A percentile compares a stretch with the other conserved stretches of the same genome.
Conservation (phyloP, 805 yeast genomes). For the Nakazawaea peltata region DNA sequence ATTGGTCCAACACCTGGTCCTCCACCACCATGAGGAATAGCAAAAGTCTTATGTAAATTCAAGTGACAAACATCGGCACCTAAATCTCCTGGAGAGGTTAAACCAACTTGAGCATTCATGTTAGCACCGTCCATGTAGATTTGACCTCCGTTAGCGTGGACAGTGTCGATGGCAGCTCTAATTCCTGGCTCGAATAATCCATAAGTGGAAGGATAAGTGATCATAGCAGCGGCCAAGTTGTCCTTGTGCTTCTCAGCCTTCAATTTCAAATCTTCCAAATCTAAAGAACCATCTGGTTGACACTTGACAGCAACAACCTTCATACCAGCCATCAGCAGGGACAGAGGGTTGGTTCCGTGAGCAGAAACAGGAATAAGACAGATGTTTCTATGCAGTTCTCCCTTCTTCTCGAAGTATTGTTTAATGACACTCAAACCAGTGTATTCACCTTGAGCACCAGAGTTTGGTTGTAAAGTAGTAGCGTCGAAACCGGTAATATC, state of each 20-base stretch:
- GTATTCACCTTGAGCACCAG: conserved; percentile 98
- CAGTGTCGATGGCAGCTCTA: conserved; percentile 73
- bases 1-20: conserved; percentile 99
- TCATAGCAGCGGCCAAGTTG: conserved; percentile 85
- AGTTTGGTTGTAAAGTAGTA: conserved; percentile 90
- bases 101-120: conserved; percentile 98
- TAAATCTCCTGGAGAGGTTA: conserved; percentile 94
- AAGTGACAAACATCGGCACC: conserved; percentile 98
- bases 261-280: conserved; percentile 61
- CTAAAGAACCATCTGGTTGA: conserved; percentile 76
- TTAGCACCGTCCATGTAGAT: conserved; percentile 98
- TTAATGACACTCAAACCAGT: conserved; percentile 86
- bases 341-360: conserved; percentile 98
- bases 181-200: conserved; percentile 95
- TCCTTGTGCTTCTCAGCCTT: conserved; percentile 67
- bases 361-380: conserved; percentile 96
- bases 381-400: conserved; percentile 68
- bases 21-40: conserved; percentile 98
- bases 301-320: conserved; percentile 93
- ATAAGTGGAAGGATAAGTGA: conserved; percentile 95
- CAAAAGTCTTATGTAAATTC: conserved; percentile 94
- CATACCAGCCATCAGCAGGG: conserved; percentile 95
- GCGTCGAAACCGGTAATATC: conserved; percentile 91
- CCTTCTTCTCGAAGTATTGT: conserved; percentile 62
- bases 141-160: conserved; percentile 86